phyloP scores from a whole-genome alignment of 352 stramenopile genomes.

The Blastocystis sp. region DNA sequence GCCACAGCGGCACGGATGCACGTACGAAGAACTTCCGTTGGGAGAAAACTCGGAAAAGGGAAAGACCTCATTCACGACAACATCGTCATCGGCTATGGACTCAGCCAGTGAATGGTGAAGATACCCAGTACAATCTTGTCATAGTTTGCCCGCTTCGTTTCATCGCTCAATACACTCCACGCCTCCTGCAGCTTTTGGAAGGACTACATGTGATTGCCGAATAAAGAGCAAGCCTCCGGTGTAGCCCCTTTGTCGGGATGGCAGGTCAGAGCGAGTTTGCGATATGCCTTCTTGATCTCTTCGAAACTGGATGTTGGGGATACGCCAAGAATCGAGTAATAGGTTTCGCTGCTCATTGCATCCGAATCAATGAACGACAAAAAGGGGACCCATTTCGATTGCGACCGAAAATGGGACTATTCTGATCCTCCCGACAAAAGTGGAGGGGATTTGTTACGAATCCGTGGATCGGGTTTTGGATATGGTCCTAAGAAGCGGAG shows the following conservation, averaged over 20 bases:
- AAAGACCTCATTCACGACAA: slow-evolving; percentile 40
- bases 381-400: too few relatives aligned
- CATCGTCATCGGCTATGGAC: slow-evolving; percentile 37
- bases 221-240: neutral
- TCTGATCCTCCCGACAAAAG: too few relatives aligned
- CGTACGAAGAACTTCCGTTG: neutral
- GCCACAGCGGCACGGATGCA: slow-evolving; percentile 48
- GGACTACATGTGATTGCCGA: neutral
- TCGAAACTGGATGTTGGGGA: neutral
- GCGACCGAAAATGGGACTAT: too few relatives aligned
- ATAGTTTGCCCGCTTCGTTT: slow-evolving; percentile 29
- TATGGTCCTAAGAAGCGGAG: too few relatives aligned
- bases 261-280: slow-evolving; percentile 27
- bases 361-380: too few relatives aligned
- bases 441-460: too few relatives aligned
- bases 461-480: too few relatives aligned
- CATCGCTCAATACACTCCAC: slow-evolving; percentile 46
- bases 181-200: slow-evolving; percentile 37
- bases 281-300: slow-evolving; percentile 65
- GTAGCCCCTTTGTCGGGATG: slow-evolving; percentile 61
- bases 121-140: slow-evolving; percentile 29
- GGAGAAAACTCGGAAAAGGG: slow-evolving; percentile 34
- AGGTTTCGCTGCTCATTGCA: neutral
- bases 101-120: neutral
- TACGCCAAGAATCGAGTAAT: slow-evolving; percentile 64